phyloP scores from a whole-genome alignment of 2,329 filamentous ascomycete species.

The Trichoderma hamatum region DNA sequence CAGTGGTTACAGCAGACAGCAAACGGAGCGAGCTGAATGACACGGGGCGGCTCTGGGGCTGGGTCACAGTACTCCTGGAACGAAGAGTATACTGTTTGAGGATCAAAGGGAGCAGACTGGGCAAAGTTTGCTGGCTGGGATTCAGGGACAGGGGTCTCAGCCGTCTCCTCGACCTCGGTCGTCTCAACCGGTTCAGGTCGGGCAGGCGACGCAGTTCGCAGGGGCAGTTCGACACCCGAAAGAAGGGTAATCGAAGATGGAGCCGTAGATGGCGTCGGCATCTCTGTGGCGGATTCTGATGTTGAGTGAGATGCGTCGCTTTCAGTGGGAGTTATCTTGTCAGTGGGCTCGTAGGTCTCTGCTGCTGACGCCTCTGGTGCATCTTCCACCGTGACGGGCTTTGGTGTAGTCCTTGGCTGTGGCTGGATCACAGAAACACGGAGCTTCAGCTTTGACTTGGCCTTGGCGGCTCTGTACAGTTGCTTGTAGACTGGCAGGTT shows the following conservation, averaged over 20 bases:
- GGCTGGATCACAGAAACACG: constrained; percentile 61
- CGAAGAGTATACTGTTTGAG: constrained; percentile 7
- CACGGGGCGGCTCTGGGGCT: not conserved
- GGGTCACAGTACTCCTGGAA: constrained; percentile 13
- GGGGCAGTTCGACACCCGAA: constrained; percentile 17
- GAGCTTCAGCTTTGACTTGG: constrained; percentile 95
- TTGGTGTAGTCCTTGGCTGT: constrained; percentile 40
- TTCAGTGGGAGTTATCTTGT: constrained; percentile 5
- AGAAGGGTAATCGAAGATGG: constrained; percentile 12
- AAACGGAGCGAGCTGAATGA: constrained; percentile 50
- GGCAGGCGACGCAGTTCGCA: not conserved
- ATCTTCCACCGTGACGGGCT: constrained; percentile 56
- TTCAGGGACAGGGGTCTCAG: constrained; percentile 1
- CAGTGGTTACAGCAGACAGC: constrained; percentile 95
- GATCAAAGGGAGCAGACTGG: constrained; percentile 3
- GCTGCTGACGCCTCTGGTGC: constrained; percentile 42
- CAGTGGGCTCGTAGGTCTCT: constrained; percentile 23
- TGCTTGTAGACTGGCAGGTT: constrained; percentile 93
- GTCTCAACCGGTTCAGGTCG: not conserved
- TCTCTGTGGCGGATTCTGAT: not conserved
- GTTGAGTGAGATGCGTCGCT: constrained; percentile 6
- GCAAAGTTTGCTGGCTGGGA: constrained; percentile 25
- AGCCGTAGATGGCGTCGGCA: not conserved
- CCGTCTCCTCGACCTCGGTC: constrained; percentile 21
- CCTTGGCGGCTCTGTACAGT: constrained; percentile 93